Conservation (phyloP, 1,284 basidiomycete species). For the Boletus smithii region DNA sequence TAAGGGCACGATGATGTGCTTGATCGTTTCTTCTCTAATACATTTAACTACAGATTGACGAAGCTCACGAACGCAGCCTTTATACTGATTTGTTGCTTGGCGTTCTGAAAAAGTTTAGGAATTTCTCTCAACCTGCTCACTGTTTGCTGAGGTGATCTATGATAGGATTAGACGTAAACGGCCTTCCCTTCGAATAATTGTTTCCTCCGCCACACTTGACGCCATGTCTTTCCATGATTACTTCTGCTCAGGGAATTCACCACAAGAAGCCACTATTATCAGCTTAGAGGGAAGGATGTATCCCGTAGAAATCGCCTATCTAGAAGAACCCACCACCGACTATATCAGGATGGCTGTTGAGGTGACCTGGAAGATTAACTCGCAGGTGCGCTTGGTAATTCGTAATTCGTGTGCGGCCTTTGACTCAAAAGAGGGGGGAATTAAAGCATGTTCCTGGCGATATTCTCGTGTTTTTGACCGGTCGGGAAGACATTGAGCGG, state of each 20-base stretch:
- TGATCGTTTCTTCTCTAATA: conserved; percentile 9
- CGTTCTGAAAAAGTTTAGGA: conserved; percentile 78
- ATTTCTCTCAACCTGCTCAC: background rate
- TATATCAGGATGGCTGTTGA: conserved; percentile 84
- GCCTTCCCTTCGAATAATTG: conserved; percentile 83
- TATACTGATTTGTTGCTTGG: conserved; percentile 94
- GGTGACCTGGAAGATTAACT: conserved; percentile 83
- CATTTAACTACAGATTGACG: conserved; percentile 69
- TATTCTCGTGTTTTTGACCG: conserved; percentile 91
- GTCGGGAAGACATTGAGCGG: conserved; percentile 94
- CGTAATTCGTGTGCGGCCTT: background rate
- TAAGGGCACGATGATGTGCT: conserved; percentile 37
- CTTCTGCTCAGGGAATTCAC: conserved; percentile 59
- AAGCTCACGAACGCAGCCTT: conserved; percentile 94
- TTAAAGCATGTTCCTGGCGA: conserved; percentile 75
- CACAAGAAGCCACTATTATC: conserved; percentile 70
- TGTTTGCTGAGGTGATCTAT: conserved; percentile 17
- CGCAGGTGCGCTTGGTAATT: conserved; percentile 51
- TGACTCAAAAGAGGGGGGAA: conserved; percentile 1
- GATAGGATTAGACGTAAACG: conserved; percentile 83
- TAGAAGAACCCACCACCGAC: conserved; percentile 71
- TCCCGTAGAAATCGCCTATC: conserved; percentile 82
- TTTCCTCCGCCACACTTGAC: conserved; percentile 95
- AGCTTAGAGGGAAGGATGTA: conserved; percentile 93
- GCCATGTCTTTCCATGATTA: conserved; percentile 86